Base-by-base conservation (phyloP, 495 filamentous ascomycete species). In the Hypoxylon fragiforme region DNA sequence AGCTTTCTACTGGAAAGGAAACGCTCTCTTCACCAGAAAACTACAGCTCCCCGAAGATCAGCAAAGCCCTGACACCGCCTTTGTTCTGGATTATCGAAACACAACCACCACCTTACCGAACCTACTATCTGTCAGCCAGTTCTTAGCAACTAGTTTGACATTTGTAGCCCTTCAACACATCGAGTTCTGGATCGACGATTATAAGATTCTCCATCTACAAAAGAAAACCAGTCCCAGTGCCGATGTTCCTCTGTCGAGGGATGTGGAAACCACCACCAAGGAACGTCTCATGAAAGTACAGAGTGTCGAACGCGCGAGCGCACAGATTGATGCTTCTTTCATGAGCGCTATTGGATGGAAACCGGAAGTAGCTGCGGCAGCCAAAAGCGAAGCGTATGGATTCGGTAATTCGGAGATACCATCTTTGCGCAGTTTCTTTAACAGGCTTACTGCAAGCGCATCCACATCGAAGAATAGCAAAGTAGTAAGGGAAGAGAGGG, bases 1-100 rank as follows among this genome's bases (percentile, higher is more conserved):
- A 89, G 92, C 92, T 8, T 99, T 99, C 68, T 97, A 96, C 72
- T 99, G 95, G 95, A 97, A 95, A 68, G 89, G 85, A 13, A 95
- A 97, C 69, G 88, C 89, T 5, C 78, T 99, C 3, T 97, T 94
- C 66, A 99, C 95, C 3, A 85, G 90, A 60, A 83, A 86, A 43
- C 72, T 90, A 24, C 84, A 85, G 64, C 65, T 97, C 4, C 81
- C 87, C 3, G 75, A 80, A 39, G 76, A 77, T 6, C 76, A 90
- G 39, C 75, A 64, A 5, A 82, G 77, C 54, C 74, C 76, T 11
- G 85, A 91, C 48, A 99, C 95, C 3, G 87, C 87, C 38, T 99
- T 99, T 63, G 82, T 96, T 16, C 79, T 99, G 19, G 90, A 97
- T 57, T 95, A 96, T 67, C 82, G 95, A 67, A 96, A 92, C 59